phyloP scores from a whole-genome alignment of 371 early-diverging fungal genomes.

The Mortierella sp. region DNA sequence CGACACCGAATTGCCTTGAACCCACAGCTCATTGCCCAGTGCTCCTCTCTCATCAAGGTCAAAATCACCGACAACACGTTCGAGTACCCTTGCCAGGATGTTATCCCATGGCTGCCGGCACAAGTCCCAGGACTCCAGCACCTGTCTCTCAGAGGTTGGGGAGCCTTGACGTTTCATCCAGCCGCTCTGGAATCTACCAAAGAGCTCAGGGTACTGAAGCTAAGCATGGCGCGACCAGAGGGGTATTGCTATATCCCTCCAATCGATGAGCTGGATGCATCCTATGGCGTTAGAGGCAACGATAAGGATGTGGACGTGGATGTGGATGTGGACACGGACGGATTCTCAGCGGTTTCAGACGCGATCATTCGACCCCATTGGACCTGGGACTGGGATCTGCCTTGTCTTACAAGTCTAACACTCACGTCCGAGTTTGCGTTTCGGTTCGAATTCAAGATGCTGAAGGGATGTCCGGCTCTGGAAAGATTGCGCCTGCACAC shows the following conservation, averaged over 20 bases:
- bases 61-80: background rate
- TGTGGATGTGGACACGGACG: no score
- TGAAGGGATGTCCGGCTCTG: background rate
- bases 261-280: background rate
- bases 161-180: background rate
- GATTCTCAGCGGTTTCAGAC: no score
- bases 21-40: background rate
- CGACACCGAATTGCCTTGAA: background rate
- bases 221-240: background rate
- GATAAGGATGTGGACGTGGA: no score
- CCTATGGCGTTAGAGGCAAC: background rate
- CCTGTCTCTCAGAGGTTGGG: no score
- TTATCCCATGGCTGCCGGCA: background rate
- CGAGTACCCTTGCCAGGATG: background rate
- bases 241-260: background rate
- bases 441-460: background rate
- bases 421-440: background rate
- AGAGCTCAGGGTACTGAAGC: background rate
- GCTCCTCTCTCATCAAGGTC: background rate
- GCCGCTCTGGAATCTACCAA: background rate
- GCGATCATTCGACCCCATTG: background rate
- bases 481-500: background rate
- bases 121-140: background rate
- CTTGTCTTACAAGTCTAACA: background rate
- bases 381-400: background rate